phyloP scores from a whole-genome alignment of 306 rosid genomes.

The Abrus pulchellus region DNA sequence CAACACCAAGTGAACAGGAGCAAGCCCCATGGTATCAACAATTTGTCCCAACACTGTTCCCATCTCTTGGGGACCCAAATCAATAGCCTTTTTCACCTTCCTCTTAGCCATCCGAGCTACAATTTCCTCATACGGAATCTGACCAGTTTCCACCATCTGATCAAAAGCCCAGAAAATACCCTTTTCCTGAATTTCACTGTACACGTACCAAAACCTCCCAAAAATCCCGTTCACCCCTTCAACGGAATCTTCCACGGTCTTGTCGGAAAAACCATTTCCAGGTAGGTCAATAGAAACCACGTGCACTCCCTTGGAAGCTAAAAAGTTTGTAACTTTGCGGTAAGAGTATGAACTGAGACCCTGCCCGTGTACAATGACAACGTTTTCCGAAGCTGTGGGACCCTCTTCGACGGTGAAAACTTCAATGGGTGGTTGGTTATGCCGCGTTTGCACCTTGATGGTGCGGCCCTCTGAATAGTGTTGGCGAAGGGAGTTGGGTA shows the following conservation, averaged over 20 bases:
- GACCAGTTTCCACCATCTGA: constrained; percentile 90
- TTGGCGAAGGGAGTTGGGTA: constrained; percentile 76
- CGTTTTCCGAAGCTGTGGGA: constrained; percentile 59
- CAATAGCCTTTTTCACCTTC: constrained; percentile 68
- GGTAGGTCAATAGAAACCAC: constrained; percentile 80
- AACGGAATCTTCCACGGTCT: constrained; percentile 57
- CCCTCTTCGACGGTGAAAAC: constrained; percentile 69
- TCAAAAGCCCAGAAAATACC: constrained; percentile 98
- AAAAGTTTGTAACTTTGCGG: constrained; percentile 56
- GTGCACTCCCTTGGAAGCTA: constrained; percentile 64
- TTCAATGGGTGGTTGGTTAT: constrained; percentile 63
- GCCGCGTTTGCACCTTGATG: constrained; percentile 74
- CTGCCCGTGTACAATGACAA: constrained; percentile 73
- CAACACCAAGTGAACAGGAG: constrained; percentile 89
- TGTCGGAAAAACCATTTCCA: constrained; percentile 90
- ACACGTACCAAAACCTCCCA: constrained; percentile 78
- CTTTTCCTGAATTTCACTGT: constrained; percentile 75
- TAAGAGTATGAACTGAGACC: constrained; percentile 83
- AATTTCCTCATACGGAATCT: constrained; percentile 88
- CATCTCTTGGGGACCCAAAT: constrained; percentile 71
- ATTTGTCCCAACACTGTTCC: constrained; percentile 82
- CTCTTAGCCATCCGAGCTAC: constrained; percentile 60
- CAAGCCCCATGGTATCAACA: constrained; percentile 64
- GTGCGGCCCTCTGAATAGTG: constrained; percentile 81
- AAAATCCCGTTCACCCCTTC: constrained; percentile 65